Evolutionary conservation across 2,329 filamentous ascomycete genomes (phyloP).

Genomic region (Pyrenophora seminiperda): DNA sequence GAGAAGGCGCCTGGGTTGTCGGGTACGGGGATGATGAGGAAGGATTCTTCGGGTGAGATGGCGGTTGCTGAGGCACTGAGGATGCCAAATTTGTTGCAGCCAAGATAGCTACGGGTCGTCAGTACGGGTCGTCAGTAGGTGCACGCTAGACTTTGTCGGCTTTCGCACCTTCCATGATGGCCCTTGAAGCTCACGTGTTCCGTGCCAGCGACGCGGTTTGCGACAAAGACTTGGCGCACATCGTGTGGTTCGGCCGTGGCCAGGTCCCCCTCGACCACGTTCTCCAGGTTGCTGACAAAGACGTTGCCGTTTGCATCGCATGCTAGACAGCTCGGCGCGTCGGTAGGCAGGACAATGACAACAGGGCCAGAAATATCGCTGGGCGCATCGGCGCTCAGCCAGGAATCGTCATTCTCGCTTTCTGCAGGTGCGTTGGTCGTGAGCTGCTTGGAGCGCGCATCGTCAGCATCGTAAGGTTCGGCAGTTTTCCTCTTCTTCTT

Average conservation of each 20-base stretch:
- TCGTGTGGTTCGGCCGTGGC: conserved; percentile 92
- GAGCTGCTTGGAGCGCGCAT: conserved; percentile 41
- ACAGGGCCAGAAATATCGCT: conserved; percentile 81
- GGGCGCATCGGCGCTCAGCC: conserved; percentile 81
- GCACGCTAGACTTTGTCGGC: not conserved
- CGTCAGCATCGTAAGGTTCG: conserved; percentile 54
- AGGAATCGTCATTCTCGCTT: conserved; percentile 76
- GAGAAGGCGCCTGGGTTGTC: conserved; percentile 74
- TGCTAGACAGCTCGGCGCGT: conserved; percentile 74
- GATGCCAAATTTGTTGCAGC: conserved; percentile 81
- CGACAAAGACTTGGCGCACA: conserved; percentile 94
- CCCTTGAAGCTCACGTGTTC: conserved; percentile 86
- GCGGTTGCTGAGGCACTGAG: conserved; percentile 79
- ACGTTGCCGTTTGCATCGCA: conserved; percentile 87
- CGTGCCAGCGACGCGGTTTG: conserved; percentile 79
- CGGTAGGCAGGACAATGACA: conserved; percentile 79
- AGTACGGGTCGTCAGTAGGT: not conserved
- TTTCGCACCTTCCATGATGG: conserved; percentile 74
- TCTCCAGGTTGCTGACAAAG: conserved; percentile 81
- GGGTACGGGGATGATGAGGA: conserved; percentile 65
- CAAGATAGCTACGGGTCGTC: conserved; percentile 68
- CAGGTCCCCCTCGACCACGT: conserved; percentile 82
- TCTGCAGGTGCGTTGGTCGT: conserved; percentile 45
- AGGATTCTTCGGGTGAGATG: conserved; percentile 82
- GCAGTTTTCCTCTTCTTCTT: conserved; percentile 85